These are phyloP conservation scores for Leccinum aurantiacum DNA, from an alignment of 768 basidiomycete genomes.

Conservation along the genomic window DNA sequence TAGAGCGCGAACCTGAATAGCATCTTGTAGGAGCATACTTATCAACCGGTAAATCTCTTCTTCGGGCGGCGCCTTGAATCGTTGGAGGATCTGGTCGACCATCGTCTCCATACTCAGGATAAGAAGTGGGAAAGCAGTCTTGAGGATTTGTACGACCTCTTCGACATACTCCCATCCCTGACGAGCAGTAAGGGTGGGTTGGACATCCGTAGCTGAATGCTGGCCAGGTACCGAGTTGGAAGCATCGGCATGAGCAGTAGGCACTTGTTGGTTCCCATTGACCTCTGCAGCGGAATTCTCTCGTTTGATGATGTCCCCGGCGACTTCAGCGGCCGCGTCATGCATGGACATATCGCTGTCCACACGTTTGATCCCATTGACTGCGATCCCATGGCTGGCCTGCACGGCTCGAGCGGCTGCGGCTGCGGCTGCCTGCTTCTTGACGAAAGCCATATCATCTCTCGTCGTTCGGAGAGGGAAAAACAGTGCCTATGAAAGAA, in stretches of 20 bases:
- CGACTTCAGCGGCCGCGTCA: slow-evolving; percentile 28
- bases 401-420: slow-evolving; percentile 35
- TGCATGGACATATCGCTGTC: slow-evolving; percentile 34
- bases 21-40: slow-evolving; percentile 84
- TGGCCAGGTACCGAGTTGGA: slow-evolving; percentile 14
- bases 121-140: slow-evolving; percentile 93
- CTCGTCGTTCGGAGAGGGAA: slow-evolving; percentile 87
- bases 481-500: slow-evolving; percentile 73
- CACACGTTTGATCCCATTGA: slow-evolving; percentile 31
- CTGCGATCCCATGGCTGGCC: slow-evolving; percentile 31
- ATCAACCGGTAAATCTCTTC: slow-evolving; percentile 94
- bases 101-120: slow-evolving; percentile 96
- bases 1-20: slow-evolving; percentile 60
- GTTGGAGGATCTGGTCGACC: slow-evolving; percentile 88
- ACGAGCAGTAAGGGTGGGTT: slow-evolving; percentile 41
- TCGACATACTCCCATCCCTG: slow-evolving; percentile 91
- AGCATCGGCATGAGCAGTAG: slow-evolving; percentile 18
- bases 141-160: slow-evolving; percentile 89
- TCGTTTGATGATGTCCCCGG: slow-evolving; percentile 28
- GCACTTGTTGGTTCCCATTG: slow-evolving; percentile 27
- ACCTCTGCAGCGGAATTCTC: slow-evolving; percentile 20
- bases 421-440: slow-evolving; percentile 41
- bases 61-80: slow-evolving; percentile 86
- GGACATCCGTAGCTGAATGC: slow-evolving; percentile 18
- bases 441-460: slow-evolving; percentile 60